phyloP scores from a whole-genome alignment of 345 rosid genomes.

The Bretschneidera sinensis region DNA sequence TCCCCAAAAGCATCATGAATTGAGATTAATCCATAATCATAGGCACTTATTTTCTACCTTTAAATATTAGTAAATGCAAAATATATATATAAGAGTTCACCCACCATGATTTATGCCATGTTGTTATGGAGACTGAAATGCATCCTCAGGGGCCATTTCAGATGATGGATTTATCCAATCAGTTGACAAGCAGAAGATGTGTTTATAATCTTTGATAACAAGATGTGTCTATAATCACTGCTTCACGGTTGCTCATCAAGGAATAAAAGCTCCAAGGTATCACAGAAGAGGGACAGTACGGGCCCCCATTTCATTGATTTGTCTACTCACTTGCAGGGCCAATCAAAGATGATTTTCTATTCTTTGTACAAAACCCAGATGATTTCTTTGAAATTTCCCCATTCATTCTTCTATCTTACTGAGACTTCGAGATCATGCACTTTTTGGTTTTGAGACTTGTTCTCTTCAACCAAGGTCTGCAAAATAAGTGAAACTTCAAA shows the following conservation, averaged over 20 bases:
- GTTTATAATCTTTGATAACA: too few species aligned
- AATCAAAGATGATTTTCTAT: background rate
- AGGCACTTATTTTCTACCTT: background rate
- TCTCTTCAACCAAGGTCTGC: conserved; percentile 31
- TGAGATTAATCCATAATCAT: background rate
- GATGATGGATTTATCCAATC: background rate
- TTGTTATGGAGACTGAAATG: background rate
- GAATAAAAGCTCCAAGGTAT: too few species aligned
- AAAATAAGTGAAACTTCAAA: conserved; percentile 49
- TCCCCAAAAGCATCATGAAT: background rate
- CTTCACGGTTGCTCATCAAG: background rate
- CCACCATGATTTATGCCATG: background rate
- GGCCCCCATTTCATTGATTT: too few species aligned
- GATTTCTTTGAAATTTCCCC: background rate
- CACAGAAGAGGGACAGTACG: too few species aligned
- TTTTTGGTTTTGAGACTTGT: conserved; percentile 21
- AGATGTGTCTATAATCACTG: background rate
- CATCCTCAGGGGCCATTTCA: background rate
- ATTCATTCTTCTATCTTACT: conserved; percentile 13
- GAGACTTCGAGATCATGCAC: conserved; percentile 17
- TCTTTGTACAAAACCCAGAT: background rate
- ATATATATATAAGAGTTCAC: background rate
- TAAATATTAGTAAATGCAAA: too few species aligned
- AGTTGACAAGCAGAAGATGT: too few species aligned
- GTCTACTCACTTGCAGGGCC: too few species aligned